Conservation (phyloP, 1,139 yeast genomes). For the Komagataea norvegica region DNA sequence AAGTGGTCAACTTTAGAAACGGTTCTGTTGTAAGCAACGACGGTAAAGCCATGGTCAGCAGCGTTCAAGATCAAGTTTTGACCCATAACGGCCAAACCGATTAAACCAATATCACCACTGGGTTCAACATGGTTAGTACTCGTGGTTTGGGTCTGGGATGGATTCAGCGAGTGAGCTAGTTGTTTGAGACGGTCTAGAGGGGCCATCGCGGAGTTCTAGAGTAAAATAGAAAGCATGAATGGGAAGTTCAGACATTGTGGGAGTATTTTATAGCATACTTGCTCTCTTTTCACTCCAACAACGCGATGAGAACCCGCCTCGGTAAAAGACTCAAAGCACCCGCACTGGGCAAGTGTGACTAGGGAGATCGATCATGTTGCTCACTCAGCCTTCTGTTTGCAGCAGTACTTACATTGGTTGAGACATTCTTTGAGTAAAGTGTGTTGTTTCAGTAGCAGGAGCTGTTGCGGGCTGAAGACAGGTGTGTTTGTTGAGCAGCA, state of each 20-base stretch:
- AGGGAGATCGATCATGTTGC: no score
- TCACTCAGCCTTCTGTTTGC: no score
- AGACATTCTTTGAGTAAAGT: conserved; percentile 23
- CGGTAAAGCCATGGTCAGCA: conserved; percentile 97
- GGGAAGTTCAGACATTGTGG: conserved; percentile 1
- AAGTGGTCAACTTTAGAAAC: conserved; percentile 92
- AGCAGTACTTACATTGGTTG: conserved; percentile 20
- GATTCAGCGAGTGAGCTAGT: conserved; percentile 3
- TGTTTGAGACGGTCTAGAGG: conserved; percentile 8
- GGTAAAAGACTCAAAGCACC: no score
- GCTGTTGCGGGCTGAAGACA: no score
- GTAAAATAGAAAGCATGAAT: background rate
- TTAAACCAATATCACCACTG: conserved; percentile 96
- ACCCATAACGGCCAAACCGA: conserved; percentile 99
- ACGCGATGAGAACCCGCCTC: background rate
- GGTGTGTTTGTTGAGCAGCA: background rate
- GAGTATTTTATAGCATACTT: background rate
- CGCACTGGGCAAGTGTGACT: no score
- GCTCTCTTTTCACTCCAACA: background rate
- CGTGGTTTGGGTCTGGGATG: conserved; percentile 2
- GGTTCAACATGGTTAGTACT: conserved; percentile 22
- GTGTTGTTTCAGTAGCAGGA: no score
- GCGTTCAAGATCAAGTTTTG: conserved; percentile 96
- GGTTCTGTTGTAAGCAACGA: conserved; percentile 98
- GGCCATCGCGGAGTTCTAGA: conserved; percentile 6